phyloP scores from a whole-genome alignment of 2,329 filamentous ascomycete genomes.

The Trichophyton equinum region DNA sequence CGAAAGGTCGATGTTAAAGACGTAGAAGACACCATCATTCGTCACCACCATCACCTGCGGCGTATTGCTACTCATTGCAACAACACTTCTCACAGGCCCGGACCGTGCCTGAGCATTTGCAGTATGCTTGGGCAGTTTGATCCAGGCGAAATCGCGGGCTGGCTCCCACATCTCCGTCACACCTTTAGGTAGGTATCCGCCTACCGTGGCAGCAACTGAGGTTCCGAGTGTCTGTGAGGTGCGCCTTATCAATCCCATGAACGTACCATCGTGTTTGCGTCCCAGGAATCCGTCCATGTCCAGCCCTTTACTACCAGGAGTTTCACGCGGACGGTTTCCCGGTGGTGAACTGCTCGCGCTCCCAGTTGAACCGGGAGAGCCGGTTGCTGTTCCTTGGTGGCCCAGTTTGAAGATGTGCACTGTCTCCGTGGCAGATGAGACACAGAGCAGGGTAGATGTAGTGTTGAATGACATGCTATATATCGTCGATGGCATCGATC shows the following conservation, averaged over 20 bases:
- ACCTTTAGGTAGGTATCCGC: slow-evolving; percentile 81
- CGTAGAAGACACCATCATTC: slow-evolving; percentile 85
- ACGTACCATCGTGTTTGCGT: slow-evolving; percentile 54
- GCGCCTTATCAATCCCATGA: slow-evolving; percentile 81
- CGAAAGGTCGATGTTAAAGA: slow-evolving; percentile 91
- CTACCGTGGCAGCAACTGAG: slow-evolving; percentile 75
- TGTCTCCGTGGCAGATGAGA: slow-evolving; percentile 92
- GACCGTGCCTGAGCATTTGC: slow-evolving; percentile 24
- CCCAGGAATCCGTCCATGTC: slow-evolving; percentile 22
- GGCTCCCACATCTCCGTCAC: slow-evolving; percentile 99
- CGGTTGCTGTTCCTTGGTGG: slow-evolving; percentile 23
- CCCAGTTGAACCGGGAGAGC: slow-evolving; percentile 14
- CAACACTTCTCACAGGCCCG: slow-evolving; percentile 69
- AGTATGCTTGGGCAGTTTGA: slow-evolving; percentile 64
- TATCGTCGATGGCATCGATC: slow-evolving; percentile 89
- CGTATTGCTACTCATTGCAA: slow-evolving; percentile 88
- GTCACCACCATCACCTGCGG: slow-evolving; percentile 98
- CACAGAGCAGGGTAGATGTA: slow-evolving; percentile 80
- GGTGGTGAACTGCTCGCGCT: slow-evolving; percentile 18
- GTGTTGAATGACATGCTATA: slow-evolving; percentile 99
- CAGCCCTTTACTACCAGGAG: slow-evolving; percentile 15
- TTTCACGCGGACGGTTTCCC: slow-evolving; percentile 23
- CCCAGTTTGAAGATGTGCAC: slow-evolving; percentile 87
- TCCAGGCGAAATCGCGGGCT: slow-evolving; percentile 85
- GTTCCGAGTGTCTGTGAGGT: slow-evolving; percentile 90